phyloP scores from a whole-genome alignment of 139 green algal species.

The Tetradesmus lagerheimii region DNA sequence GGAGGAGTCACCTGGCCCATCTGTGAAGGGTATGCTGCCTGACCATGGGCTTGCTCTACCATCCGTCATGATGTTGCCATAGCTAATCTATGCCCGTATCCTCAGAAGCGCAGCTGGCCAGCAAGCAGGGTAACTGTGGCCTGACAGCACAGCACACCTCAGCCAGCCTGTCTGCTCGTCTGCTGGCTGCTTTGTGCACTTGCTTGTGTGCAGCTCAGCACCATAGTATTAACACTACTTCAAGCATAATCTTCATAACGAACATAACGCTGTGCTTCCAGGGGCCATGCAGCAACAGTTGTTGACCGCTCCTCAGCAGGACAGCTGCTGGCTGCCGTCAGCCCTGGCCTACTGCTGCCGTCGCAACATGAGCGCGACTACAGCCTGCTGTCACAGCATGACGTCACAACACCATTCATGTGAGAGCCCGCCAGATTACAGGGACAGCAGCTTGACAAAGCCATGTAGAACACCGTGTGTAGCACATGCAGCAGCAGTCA shows the following conservation, averaged over 20 bases:
- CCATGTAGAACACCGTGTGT: neutral
- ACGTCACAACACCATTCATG: slow-evolving; percentile 28
- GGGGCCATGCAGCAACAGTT: slow-evolving; percentile 4
- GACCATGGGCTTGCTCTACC: neutral
- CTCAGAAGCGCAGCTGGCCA: neutral
- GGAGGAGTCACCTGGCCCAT: slow-evolving; percentile 42
- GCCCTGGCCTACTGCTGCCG: slow-evolving; percentile 9
- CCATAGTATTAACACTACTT: too few relatives aligned
- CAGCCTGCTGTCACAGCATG: neutral
- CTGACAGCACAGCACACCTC: slow-evolving; percentile 6
- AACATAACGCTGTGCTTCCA: neutral
- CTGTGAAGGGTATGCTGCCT: neutral
- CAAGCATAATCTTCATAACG: too few relatives aligned
- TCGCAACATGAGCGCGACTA: neutral
- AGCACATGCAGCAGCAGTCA: neutral
- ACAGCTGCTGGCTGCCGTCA: slow-evolving; percentile 1
- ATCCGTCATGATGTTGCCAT: too few relatives aligned
- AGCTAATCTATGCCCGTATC: too few relatives aligned
- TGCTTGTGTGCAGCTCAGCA: too few relatives aligned
- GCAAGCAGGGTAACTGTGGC: neutral
- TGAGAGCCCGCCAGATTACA: neutral
- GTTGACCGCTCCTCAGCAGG: slow-evolving; percentile 6
- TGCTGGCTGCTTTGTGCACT: neutral
- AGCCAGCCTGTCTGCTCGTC: neutral
- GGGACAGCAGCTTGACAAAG: neutral